Percentiles rank a stretch among this genome's conserved stretches.
phyloP scores from a whole-genome alignment of 306 rosid species.

The Vicia sativa region DNA sequence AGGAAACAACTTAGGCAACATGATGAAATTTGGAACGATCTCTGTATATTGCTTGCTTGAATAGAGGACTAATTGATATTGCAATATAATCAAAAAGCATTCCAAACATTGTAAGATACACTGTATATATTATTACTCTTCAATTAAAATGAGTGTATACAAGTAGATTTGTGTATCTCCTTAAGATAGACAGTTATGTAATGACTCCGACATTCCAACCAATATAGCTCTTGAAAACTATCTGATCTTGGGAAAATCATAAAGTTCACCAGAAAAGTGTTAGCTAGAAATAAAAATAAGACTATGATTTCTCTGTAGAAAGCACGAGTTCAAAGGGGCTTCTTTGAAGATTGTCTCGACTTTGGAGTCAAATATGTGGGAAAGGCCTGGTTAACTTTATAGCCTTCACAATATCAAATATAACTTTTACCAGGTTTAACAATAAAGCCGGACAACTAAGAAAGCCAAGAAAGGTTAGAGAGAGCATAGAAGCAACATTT shows the following conservation, averaged over 20 bases:
- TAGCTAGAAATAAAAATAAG: constrained; percentile 5
- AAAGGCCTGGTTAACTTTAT: not conserved
- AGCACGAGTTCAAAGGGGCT: not conserved
- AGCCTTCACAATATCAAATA: too few relatives aligned
- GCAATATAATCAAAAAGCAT: not conserved
- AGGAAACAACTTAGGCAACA: not conserved
- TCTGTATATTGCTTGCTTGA: not conserved
- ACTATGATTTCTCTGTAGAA: constrained; percentile 10
- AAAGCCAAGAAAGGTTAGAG: too few relatives aligned
- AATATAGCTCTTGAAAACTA: constrained; percentile 4
- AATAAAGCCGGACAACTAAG: too few relatives aligned
- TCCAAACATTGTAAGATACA: not conserved
- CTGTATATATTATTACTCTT: not conserved
- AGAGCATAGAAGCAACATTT: too few relatives aligned
- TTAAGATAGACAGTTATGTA: constrained; percentile 8
- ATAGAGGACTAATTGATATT: not conserved
- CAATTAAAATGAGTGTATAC: not conserved
- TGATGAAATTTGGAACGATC: not conserved
- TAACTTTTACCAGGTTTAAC: too few relatives aligned
- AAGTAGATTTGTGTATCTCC: too few relatives aligned
- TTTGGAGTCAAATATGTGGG: not conserved
- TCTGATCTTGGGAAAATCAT: constrained; percentile 11
- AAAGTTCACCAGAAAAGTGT: not conserved
- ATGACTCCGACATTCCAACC: constrained; percentile 12
- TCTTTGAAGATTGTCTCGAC: not conserved